Evolutionary conservation across 495 filamentous ascomycete species (phyloP).

Genomic region (Alectoria sarmentosa): DNA sequence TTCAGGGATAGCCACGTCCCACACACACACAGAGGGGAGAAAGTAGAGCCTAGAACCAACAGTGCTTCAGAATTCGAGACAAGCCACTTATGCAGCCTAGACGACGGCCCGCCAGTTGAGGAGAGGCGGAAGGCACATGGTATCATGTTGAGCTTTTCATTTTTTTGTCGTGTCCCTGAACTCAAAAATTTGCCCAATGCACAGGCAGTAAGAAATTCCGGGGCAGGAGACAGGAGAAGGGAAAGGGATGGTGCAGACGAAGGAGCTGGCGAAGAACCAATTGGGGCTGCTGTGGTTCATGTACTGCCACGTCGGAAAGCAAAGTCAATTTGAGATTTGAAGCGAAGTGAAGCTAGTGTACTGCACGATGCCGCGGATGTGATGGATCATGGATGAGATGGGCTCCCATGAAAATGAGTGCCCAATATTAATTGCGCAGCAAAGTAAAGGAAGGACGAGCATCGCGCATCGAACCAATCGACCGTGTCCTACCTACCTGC

Average conservation of each 20-base stretch:
- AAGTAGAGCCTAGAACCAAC: background rate
- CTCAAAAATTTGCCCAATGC: background rate
- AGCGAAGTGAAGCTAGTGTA: background rate
- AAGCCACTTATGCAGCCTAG: conserved; percentile 9
- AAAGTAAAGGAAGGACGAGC: no score
- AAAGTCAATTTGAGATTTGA: background rate
- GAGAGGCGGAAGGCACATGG: conserved; percentile 9
- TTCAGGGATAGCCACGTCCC: background rate
- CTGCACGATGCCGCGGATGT: background rate
- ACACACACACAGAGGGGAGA: background rate
- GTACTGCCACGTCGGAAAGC: conserved; percentile 14
- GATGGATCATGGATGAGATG: background rate
- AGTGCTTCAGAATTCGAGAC: background rate
- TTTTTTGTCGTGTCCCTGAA: background rate
- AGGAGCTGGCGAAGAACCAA: background rate
- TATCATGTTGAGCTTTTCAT: background rate
- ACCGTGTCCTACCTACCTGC: no score
- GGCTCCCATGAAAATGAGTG: no score
- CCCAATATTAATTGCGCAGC: no score
- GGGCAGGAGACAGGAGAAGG: background rate
- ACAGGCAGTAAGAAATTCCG: no score
- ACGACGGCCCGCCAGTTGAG: conserved; percentile 14
- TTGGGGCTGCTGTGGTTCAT: background rate
- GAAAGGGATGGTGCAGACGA: background rate
- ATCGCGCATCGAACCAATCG: no score